phyloP scores from a whole-genome alignment of 129 eudicot genomes.

The Mikania micrantha region DNA sequence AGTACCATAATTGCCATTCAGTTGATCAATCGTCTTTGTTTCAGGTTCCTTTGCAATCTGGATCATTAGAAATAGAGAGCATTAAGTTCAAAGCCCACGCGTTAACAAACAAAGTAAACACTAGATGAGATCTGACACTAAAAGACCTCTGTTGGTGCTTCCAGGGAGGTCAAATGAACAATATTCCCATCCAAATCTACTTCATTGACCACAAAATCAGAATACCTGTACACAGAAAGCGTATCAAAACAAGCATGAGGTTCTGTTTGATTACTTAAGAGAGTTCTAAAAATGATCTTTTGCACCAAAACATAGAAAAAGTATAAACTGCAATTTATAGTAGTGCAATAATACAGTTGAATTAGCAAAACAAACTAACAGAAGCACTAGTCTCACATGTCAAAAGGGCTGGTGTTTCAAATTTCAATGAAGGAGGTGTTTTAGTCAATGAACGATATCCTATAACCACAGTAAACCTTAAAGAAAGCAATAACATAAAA shows the following conservation, averaged over 20 bases:
- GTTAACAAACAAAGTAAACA: neutral
- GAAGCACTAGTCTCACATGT: neutral
- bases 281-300: neutral
- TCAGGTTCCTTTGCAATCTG: conserved; percentile 60
- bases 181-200: conserved; percentile 83
- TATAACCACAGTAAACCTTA: neutral
- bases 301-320: neutral
- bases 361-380: neutral
- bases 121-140: neutral
- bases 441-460: neutral
- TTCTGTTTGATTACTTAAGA: neutral
- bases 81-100: neutral
- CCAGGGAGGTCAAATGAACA: conserved; percentile 77
- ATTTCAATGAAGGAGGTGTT: too few species aligned
- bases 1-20: conserved; percentile 38
- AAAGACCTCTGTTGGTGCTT: conserved; percentile 62
- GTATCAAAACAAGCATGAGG: neutral
- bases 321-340: neutral
- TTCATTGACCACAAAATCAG: conserved; percentile 96
- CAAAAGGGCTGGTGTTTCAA: too few species aligned
- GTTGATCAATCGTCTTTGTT: conserved; percentile 38
- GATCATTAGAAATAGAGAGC: conserved; percentile 1
- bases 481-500: neutral
- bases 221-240: conserved; percentile 46
- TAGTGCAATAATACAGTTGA: neutral